Evolutionary conservation across 169 alveolate species (phyloP), one percentile per base, ranked within the genome.

Genomic region (Eimeria necatrix): DNA sequence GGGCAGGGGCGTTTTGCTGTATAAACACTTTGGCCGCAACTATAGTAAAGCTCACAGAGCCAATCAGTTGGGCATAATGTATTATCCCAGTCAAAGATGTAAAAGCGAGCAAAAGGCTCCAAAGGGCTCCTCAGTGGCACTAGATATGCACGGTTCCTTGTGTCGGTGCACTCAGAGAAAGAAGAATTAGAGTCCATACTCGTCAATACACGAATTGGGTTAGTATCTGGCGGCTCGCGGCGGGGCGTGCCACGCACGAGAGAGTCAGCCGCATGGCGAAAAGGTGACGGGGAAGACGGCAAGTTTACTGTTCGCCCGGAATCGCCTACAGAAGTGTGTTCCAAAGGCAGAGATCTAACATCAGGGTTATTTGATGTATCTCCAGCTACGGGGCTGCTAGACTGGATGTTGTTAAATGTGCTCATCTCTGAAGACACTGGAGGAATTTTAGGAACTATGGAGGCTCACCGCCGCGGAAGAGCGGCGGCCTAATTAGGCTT

Each of bases 31-130:
- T 46, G 71, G 71, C 95, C 95, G 26, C 60, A 71, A 32, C 86
- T 76, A 5, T 70, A 81, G 83, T 91, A 91, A 18, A 91, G 68
- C 59, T 74, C 91, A 24, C 90, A 91, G 16, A 91, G 95, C 95
- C 95, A 91, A 71, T 91, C 95, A 41, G 95, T 91, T 20, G 95
- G 95, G 52, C 95, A 91, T 22, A 91, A 81, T 78, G 95, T 91
- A 51, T 91, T 91, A 68, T 91, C 95, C 95, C 95, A 91, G 83
- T 91, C 95, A 41, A 91, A 91, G 49, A 91, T 83, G 70, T 91
- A 91, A 51, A 46, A 52, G 53, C 95, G 61, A 22, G 95, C 95
- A 56, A 74, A 91, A 48, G 89, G 20, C 24, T 48, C 70, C 52
- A 8, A n/a, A 18, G 51, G 52, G 53, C 89, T 52, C 12, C 52